Evolutionary conservation across 192 early-diverging fungal species (phyloP), one percentile per base, ranked within the genome.

Genomic region (Coemansia sp.): DNA sequence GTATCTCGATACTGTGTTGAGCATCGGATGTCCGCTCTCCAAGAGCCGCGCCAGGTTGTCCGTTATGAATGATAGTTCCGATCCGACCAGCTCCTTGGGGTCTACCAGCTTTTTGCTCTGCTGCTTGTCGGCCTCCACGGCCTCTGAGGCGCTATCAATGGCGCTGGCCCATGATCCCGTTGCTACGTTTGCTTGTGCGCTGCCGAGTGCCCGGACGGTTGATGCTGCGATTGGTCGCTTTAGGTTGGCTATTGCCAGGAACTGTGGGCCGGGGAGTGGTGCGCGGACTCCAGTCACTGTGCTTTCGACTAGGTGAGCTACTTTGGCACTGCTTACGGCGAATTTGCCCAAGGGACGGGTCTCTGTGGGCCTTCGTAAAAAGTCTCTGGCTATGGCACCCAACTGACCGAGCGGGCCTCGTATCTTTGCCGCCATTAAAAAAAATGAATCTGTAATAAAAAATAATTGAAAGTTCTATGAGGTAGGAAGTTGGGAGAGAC

Each of bases 1-100:
- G 75, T 99, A 95, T 63, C 87, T 88, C 56, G 87, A 88, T 43
- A 99, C 88, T 14, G 92, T 94, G 43, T 91, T 86, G 13, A 99
- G 80, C 70, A 97, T 90, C 23, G 95, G 95, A 67, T 97, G 95
- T 14, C 89, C 91, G 62, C 85, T 88, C 33, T 94, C 94, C 26
- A 99, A 66, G 14, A 99, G 83, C 38, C 85, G 82, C 20, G 87
- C 84, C 57, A 99, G 92, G 68, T 96, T 94, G 47, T 85, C 84
- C 31, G 92, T 95, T 20, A 99, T 85, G 34, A 94, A 86, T 47
- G 85, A 84, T 36, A 99, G 78, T 75, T 99, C 94, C 1, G 86
- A 77, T 8, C 94, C 94, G 3, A 96, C 85, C 16, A 98, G 82
- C 42, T 94, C 73, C 45, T 66, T 72, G 0, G 77, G 77, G 43